A percentile compares a stretch with the other conserved stretches of the same genome.
Evolutionary conservation across 2,329 filamentous ascomycete genomes (phyloP).

Genomic region (Cytospora piceicola): DNA sequence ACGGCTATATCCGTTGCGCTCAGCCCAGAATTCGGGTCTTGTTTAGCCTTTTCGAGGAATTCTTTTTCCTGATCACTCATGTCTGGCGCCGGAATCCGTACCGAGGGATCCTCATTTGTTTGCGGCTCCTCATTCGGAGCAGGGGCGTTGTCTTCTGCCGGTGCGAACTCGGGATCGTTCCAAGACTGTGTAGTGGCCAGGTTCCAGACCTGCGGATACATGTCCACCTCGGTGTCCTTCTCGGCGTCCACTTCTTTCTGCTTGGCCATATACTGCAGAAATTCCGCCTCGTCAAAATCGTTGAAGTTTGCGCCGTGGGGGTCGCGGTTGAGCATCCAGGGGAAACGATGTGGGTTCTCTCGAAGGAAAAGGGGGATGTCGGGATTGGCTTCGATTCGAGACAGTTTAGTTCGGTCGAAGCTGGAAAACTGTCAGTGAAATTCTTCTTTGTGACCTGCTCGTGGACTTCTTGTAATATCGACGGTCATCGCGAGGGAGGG

Average conservation of each 20-base stretch:
- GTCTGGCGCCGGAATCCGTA: neutral
- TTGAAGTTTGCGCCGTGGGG: conserved; percentile 44
- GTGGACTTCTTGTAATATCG: neutral
- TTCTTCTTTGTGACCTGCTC: conserved; percentile 22
- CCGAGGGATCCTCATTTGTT: neutral
- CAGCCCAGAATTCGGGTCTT: neutral
- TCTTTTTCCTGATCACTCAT: conserved; percentile 19
- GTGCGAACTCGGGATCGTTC: conserved; percentile 21
- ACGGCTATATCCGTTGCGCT: conserved; percentile 4
- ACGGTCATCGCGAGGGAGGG: conserved; percentile 36
- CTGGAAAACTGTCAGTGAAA: conserved; percentile 19
- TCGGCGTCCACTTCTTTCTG: conserved; percentile 27
- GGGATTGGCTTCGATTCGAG: conserved; percentile 43
- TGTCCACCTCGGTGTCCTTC: conserved; percentile 20
- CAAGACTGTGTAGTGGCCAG: conserved; percentile 18
- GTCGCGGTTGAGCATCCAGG: conserved; percentile 46
- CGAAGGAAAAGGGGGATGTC: conserved; percentile 49
- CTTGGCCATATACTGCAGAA: conserved; percentile 20
- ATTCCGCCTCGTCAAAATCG: conserved; percentile 34
- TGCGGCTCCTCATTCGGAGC: neutral
- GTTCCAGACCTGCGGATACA: conserved; percentile 9
- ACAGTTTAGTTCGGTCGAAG: conserved; percentile 32
- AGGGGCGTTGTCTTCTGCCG: neutral
- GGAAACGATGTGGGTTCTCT: conserved; percentile 39
- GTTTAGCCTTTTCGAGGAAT: conserved; percentile 16